Evolutionary conservation across 106 monocot species (phyloP).

Genomic region (Iris macrosiphon): DNA sequence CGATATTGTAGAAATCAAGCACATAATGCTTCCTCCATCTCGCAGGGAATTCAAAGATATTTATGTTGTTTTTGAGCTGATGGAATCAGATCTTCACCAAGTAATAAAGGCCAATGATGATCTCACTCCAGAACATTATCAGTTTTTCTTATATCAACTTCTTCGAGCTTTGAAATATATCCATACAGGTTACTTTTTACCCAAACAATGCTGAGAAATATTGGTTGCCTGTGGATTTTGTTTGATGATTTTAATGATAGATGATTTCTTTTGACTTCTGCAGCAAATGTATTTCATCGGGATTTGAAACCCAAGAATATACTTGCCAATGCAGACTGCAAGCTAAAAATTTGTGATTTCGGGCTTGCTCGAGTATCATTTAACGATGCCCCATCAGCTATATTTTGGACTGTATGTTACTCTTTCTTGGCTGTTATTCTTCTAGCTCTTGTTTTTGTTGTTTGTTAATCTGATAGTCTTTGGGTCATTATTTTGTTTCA

Average conservation of each 20-base stretch:
- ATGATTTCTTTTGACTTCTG: background rate
- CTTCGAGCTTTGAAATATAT: slow-evolving; percentile 67
- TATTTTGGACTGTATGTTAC: slow-evolving; percentile 69
- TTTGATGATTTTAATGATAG: no score
- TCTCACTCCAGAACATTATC: slow-evolving; percentile 59
- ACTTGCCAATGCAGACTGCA: slow-evolving; percentile 78
- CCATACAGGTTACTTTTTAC: slow-evolving; percentile 46
- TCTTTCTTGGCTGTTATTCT: no score
- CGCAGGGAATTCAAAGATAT: slow-evolving; percentile 70
- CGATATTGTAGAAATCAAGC: slow-evolving; percentile 70
- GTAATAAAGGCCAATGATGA: slow-evolving; percentile 78
- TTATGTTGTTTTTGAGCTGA: slow-evolving; percentile 78
- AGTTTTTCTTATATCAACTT: slow-evolving; percentile 67
- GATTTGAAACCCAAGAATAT: slow-evolving; percentile 79
- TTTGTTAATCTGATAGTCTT: no score
- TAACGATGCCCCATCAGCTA: slow-evolving; percentile 66
- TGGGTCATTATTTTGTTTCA: no score
- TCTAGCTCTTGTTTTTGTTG: no score
- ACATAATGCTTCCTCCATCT: slow-evolving; percentile 75
- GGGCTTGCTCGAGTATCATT: slow-evolving; percentile 67
- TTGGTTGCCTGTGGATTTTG: no score
- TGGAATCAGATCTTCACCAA: slow-evolving; percentile 77
- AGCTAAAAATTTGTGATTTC: slow-evolving; percentile 74
- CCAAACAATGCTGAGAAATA: no score
- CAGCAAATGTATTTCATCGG: slow-evolving; percentile 78